A percentile compares a stretch with the other conserved stretches of the same genome.
phyloP scores from a whole-genome alignment of 768 basidiomycete species.

The Leccinum disarticulatum region DNA sequence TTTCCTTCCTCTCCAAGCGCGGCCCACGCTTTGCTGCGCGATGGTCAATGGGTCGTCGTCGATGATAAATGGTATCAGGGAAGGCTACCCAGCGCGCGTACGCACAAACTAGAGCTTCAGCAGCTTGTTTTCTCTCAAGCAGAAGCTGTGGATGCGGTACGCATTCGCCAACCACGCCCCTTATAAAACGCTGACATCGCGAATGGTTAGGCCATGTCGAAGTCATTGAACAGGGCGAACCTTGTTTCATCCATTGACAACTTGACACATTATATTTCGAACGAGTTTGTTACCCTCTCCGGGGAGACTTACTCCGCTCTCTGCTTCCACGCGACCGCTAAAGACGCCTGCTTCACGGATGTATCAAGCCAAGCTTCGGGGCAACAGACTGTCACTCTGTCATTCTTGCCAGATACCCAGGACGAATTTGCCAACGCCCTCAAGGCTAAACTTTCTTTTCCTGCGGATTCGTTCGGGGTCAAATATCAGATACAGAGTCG shows the following conservation, averaged over 20 bases:
- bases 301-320: slow-evolving; percentile 50
- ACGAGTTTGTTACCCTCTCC: slow-evolving; percentile 39
- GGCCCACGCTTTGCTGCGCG: slow-evolving; percentile 51
- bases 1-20: slow-evolving; percentile 50
- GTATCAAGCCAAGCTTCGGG: slow-evolving; percentile 35
- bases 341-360: slow-evolving; percentile 41
- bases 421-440: slow-evolving; percentile 51
- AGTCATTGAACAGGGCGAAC: slow-evolving; percentile 38
- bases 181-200: slow-evolving; percentile 7
- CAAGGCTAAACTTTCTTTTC: slow-evolving; percentile 28
- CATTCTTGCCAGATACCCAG: slow-evolving; percentile 48
- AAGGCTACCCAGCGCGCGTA: slow-evolving; percentile 27
- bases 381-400: slow-evolving; percentile 47
- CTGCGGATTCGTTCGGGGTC: slow-evolving; percentile 41
- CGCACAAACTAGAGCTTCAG: slow-evolving; percentile 63
- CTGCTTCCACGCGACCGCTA: slow-evolving; percentile 43
- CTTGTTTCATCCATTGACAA: slow-evolving; percentile 46
- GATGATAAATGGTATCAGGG: slow-evolving; percentile 52
- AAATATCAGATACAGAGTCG: slow-evolving; percentile 51
- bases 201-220: slow-evolving; percentile 26
- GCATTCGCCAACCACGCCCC: slow-evolving; percentile 7
- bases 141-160: slow-evolving; percentile 38
- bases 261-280: slow-evolving; percentile 49
- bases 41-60: slow-evolving; percentile 63
- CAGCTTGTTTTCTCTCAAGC: slow-evolving; percentile 67